phyloP scores from a whole-genome alignment of 2,329 filamentous ascomycete species.

The Gnomoniopsis sp. region DNA sequence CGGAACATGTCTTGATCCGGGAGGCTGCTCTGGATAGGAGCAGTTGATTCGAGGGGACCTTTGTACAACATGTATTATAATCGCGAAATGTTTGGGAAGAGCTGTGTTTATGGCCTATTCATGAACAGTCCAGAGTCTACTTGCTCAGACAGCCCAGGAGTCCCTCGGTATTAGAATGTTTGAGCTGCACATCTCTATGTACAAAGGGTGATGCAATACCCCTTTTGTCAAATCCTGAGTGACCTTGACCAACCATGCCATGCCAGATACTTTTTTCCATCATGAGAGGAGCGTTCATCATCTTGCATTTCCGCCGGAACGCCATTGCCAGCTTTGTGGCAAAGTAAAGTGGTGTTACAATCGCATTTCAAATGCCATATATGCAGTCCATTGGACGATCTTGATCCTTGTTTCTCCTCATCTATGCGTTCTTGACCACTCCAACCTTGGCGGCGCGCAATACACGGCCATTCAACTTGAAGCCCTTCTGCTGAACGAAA shows the following conservation, averaged over 20 bases:
- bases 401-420: neutral
- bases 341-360: constrained; percentile 14
- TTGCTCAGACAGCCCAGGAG: too few relatives aligned
- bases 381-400: neutral
- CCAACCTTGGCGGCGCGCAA: constrained; percentile 93
- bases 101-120: neutral
- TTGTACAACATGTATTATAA: too few relatives aligned
- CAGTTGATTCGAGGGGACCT: too few relatives aligned
- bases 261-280: constrained; percentile 12
- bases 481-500: constrained; percentile 92
- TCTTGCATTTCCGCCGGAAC: constrained; percentile 14
- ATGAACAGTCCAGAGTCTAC: neutral
- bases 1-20: constrained; percentile 13
- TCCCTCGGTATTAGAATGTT: neutral
- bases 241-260: constrained; percentile 12
- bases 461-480: constrained; percentile 85
- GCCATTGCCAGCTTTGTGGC: constrained; percentile 16
- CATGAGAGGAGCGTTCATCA: constrained; percentile 18
- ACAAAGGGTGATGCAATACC: constrained; percentile 14
- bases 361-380: neutral
- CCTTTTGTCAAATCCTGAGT: constrained; percentile 5
- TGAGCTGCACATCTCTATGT: constrained; percentile 10
- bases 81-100: too few relatives aligned
- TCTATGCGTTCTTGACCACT: constrained; percentile 77
- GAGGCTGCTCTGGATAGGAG: too few relatives aligned